phyloP scores from a whole-genome alignment of 169 alveolate species.

The Eimeria necatrix region DNA sequence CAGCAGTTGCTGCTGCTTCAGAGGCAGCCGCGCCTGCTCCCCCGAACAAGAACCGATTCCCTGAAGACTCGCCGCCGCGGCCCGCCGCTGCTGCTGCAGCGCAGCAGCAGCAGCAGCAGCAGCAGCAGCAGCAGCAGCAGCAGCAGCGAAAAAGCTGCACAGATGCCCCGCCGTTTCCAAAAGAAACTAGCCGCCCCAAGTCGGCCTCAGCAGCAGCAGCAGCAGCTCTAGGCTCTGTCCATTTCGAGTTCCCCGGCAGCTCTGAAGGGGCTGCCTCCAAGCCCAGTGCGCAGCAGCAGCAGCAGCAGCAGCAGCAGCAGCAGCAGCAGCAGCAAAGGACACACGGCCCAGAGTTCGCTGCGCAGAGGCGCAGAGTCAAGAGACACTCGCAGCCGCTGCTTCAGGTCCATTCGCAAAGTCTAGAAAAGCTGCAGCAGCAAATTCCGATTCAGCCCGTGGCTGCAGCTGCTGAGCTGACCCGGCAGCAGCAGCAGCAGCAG shows the following conservation, averaged over 20 bases:
- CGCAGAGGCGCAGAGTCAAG: slow-evolving; percentile 35
- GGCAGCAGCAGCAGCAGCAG: slow-evolving; percentile 68
- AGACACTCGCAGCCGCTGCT: slow-evolving; percentile 53
- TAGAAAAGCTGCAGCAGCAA: slow-evolving; percentile 11
- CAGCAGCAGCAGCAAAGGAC: slow-evolving; percentile 49
- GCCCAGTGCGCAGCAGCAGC: slow-evolving; percentile 8
- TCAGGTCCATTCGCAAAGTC: slow-evolving; percentile 4
- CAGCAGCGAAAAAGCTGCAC: no score
- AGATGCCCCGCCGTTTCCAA: no score
- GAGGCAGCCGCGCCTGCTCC: slow-evolving; percentile 29
- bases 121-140: no score
- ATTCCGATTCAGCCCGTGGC: not conserved
- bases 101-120: no score
- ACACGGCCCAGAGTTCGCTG: slow-evolving; percentile 28
- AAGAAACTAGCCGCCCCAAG: no score
- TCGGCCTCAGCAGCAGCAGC: no score
- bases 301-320: slow-evolving; percentile 21
- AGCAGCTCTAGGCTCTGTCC: slow-evolving; percentile 14
- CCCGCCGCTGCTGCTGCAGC: slow-evolving; percentile 33
- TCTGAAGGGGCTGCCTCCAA: slow-evolving; percentile 3
- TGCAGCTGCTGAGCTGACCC: slow-evolving; percentile 36
- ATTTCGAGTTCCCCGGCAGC: not conserved
- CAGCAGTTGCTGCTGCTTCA: slow-evolving; percentile 17
- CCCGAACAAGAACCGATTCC: not conserved
- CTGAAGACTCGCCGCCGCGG: slow-evolving; percentile 9